Evolutionary conservation across 2,329 filamentous ascomycete species (phyloP), one percentile per base, ranked within the genome.

Genomic region (Dryadomyces quercus-mongolicae): DNA sequence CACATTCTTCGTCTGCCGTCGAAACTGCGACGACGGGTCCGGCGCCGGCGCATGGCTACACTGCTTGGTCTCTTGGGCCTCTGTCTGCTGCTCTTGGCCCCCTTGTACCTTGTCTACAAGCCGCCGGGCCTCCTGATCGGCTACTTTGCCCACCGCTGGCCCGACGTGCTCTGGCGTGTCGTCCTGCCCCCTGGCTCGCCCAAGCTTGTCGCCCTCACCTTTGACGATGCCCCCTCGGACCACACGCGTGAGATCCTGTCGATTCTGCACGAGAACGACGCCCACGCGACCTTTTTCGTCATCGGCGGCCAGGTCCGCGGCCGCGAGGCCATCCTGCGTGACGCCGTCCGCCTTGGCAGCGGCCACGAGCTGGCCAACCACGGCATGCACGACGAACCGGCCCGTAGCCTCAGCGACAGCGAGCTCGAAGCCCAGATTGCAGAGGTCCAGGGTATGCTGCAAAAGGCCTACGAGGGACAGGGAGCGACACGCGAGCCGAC

Each of bases 311-410:
- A 95, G 70, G 82, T 88, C 10, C 60, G 72, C 0, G 79, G 76
- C 1, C 62, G 73, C 31, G 75, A 84, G 63, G 69, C 71, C 6
- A 67, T 76, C 3, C 71, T 89, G 36, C 68, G 74, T 46, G 71
- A 78, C 43, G 70, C 86, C 1, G 72, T 87, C n/a, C 70, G 71
- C 42, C 71, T 69, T 50, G 83, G 82, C 43, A 71, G 69, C 51
- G 83, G 82, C 21, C 80, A 86, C 66, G 86, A 90, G 71, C 73
- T 95, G 3, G 90, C 80, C 22, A 95, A 95, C 69, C 90, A 95
- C 68, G 90, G 86, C 10, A 91, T 93, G 88, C 79, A 82, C 66
- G 90, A 95, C 68, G 88, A 93, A 71, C 82, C 88, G 0, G 85
- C 84, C 10, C 74, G 78, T 47, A 72, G 72, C 0, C 72, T 95